phyloP scores from a whole-genome alignment of 148 eudicot species.

The Limonium bicolor region DNA sequence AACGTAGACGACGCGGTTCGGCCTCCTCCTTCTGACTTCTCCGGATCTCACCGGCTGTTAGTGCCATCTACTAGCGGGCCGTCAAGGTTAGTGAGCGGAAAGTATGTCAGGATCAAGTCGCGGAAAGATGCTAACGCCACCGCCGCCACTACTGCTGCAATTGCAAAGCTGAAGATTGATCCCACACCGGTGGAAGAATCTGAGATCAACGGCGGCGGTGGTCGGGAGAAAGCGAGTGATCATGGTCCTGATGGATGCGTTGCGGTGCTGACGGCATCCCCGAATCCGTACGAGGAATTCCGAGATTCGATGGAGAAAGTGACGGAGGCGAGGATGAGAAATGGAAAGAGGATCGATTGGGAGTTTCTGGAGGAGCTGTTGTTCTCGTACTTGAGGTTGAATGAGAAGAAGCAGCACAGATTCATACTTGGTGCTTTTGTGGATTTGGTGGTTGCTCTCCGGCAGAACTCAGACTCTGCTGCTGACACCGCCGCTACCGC shows the following conservation, averaged over 20 bases:
- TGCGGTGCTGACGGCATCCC: constrained; percentile 33
- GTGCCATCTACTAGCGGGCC: too few relatives aligned
- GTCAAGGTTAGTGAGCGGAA: too few relatives aligned
- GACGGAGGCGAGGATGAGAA: constrained; percentile 26
- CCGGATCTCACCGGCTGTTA: too few relatives aligned
- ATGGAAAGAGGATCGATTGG: constrained; percentile 44
- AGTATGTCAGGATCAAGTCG: too few relatives aligned
- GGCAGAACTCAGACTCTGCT: constrained; percentile 13
- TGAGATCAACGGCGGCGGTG: neutral
- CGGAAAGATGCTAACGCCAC: too few relatives aligned
- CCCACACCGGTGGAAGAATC: neutral
- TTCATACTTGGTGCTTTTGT: constrained; percentile 52
- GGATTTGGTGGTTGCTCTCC: constrained; percentile 28
- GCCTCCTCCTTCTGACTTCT: too few relatives aligned
- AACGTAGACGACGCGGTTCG: too few relatives aligned
- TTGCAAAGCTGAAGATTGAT: too few relatives aligned
- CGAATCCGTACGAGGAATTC: constrained; percentile 49
- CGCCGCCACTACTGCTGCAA: too few relatives aligned
- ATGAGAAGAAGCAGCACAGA: constrained; percentile 41
- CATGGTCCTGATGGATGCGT: constrained; percentile 32
- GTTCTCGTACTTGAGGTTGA: constrained; percentile 50
- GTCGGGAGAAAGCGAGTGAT: constrained; percentile 1
- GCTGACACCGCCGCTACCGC: too few relatives aligned
- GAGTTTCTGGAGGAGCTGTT: constrained; percentile 64
- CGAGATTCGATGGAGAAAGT: constrained; percentile 54